These are phyloP conservation scores for Schizonepeta tenuifolia DNA, from an alignment of 257 asterid species.

Conservation along the genomic window DNA sequence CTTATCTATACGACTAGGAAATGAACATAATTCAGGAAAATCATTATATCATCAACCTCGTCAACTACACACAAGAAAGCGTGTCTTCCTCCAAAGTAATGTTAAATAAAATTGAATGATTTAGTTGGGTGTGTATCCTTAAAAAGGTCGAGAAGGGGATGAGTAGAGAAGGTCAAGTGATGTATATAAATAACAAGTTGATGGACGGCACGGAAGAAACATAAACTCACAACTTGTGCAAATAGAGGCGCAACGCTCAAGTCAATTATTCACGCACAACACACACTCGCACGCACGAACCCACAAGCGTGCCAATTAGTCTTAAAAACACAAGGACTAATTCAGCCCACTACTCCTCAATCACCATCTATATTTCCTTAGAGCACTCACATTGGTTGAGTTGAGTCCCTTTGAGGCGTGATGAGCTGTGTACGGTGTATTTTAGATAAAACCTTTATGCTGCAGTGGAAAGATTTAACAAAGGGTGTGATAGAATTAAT, in stretches of 20 bases:
- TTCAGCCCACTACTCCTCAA: slow-evolving; percentile 3
- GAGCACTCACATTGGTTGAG: no score
- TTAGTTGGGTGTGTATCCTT: not conserved
- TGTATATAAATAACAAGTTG: slow-evolving; percentile 8
- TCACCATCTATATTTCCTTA: slow-evolving; percentile 22
- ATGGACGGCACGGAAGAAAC: slow-evolving; percentile 28
- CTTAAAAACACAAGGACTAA: slow-evolving; percentile 19
- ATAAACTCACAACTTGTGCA: not conserved
- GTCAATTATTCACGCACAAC: slow-evolving; percentile 18
- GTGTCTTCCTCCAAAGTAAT: not conserved
- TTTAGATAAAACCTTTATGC: no score
- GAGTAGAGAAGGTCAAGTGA: not conserved
- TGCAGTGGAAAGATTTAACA: no score
- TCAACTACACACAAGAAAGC: not conserved
- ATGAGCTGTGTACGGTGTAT: no score
- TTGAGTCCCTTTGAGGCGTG: no score
- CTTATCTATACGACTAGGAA: not conserved
- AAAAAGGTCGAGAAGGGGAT: not conserved
- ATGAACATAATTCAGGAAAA: not conserved
- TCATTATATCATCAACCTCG: not conserved
- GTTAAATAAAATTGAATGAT: not conserved
- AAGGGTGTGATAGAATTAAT: no score
- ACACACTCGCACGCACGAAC: not conserved
- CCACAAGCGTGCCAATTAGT: not conserved
- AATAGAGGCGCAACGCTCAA: slow-evolving; percentile 14